A percentile compares a stretch with the other conserved stretches of the same genome.
phyloP scores from a whole-genome alignment of 352 stramenopile genomes.

The Phytophthora constricta region DNA sequence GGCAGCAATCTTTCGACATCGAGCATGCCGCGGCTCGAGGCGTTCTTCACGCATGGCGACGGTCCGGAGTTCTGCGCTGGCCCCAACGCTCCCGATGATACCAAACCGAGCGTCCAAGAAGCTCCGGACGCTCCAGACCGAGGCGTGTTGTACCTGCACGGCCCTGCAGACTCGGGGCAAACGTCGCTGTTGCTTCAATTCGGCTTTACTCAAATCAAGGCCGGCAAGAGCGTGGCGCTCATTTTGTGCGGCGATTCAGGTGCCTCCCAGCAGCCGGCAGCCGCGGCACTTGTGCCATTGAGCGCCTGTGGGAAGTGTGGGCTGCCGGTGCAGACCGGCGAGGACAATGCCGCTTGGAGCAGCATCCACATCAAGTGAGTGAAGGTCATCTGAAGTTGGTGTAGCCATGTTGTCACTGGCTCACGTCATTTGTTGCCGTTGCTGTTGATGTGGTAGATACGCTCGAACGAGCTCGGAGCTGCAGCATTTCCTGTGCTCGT shows the following conservation, averaged over 20 bases:
- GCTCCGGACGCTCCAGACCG: constrained; percentile 1
- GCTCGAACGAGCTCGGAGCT: constrained; percentile 49
- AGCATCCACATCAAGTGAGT: constrained; percentile 80
- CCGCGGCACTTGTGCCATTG: constrained; percentile 43
- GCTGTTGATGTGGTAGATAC: constrained; percentile 38
- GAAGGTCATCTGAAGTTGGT: neutral
- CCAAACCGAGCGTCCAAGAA: constrained; percentile 10
- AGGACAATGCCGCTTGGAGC: constrained; percentile 53
- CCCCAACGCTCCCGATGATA: constrained; percentile 4
- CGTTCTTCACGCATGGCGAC: constrained; percentile 70
- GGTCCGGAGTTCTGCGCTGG: constrained; percentile 29
- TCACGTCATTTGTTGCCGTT: neutral
- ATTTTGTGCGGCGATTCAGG: constrained; percentile 46
- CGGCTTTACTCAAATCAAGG: constrained; percentile 59
- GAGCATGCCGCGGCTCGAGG: constrained; percentile 42
- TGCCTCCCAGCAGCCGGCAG: constrained; percentile 24
- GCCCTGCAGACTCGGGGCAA: constrained; percentile 45
- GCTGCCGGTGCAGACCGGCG: constrained; percentile 50
- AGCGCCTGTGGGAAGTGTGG: constrained; percentile 50
- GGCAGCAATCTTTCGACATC: too few species aligned
- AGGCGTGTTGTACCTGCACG: constrained; percentile 55
- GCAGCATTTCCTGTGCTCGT: constrained; percentile 66
- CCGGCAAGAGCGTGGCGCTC: constrained; percentile 54
- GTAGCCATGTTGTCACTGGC: neutral
- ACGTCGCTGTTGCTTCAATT: constrained; percentile 74